Conservation (phyloP, 2,329 filamentous ascomycete genomes). For the Cordyceps militaris region DNA sequence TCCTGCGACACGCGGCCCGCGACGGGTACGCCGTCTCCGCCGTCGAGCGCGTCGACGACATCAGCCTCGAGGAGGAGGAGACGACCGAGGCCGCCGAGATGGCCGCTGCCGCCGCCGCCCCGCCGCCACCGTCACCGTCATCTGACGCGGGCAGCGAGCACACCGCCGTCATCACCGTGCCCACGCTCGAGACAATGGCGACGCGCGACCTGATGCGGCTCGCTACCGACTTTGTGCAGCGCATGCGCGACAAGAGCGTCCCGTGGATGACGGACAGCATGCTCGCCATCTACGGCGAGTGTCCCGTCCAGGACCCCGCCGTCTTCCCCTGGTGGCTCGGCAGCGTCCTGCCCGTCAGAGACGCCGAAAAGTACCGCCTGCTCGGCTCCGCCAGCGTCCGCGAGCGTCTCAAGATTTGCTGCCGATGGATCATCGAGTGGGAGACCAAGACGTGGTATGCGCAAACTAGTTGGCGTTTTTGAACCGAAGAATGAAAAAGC, state of each 20-base stretch:
- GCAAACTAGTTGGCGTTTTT: too few species aligned
- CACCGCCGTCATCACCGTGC: neutral
- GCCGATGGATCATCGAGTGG: conserved; percentile 68
- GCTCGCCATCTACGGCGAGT: conserved; percentile 67
- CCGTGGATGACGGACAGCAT: conserved; percentile 70
- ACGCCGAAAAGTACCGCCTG: conserved; percentile 72
- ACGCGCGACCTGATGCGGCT: conserved; percentile 64
- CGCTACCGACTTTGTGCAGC: conserved; percentile 58
- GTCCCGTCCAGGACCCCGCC: conserved; percentile 62
- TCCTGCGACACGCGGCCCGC: conserved; percentile 54
- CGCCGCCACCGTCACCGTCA: neutral
- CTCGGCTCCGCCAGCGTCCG: conserved; percentile 69
- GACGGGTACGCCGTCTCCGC: conserved; percentile 77
- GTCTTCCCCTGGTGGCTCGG: conserved; percentile 89
- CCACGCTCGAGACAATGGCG: conserved; percentile 42
- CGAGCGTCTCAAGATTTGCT: conserved; percentile 75
- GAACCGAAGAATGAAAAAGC: neutral
- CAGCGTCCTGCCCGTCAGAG: conserved; percentile 68
- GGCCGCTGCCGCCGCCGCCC: conserved; percentile 11
- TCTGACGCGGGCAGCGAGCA: neutral
- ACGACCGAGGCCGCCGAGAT: conserved; percentile 62
- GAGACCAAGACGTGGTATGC: conserved; percentile 65
- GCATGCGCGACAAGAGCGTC: conserved; percentile 61
- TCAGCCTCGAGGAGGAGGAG: conserved; percentile 77
- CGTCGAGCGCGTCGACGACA: conserved; percentile 71